Base-by-base conservation (phyloP, 2,329 filamentous ascomycete species). In the Trichoderma arundinaceum region DNA sequence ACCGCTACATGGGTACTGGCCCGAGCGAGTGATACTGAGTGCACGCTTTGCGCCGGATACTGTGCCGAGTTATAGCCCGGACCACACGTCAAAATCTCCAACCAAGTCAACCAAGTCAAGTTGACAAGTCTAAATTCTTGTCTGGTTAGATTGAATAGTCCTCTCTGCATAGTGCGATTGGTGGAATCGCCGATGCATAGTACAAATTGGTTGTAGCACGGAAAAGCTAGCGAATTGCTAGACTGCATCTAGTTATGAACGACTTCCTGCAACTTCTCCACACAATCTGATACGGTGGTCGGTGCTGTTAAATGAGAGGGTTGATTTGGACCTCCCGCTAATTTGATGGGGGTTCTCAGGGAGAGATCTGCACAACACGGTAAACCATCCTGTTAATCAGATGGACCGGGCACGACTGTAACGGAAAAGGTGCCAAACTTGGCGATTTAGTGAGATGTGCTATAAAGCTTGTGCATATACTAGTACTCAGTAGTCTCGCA, bases 221-320 rank as follows among this genome's bases (percentile, higher is more conserved):
- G 22, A 4, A 28, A 28, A 4, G 22, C 22, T 28, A 28, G 22
- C 22, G 22, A 28, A 28, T 19, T 52, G 46, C 58, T 61, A 61
- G 46, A 43, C 46, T 51, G 19, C 15, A 51, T 52, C 58, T 52
- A 52, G 35, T 35, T n/a, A 41, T 13, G 46, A 51, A 41, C 43
- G 10, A 15, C n/a, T 39, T 44, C 57, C 44, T 38, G 32, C 43
- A 39, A 32, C 32, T 22, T 19, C 58, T 43, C 58, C 58, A 61
- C 46, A 61, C n/a, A 39, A 43, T 43, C 22, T 52, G 58, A 52
- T 33, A 61, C 58, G 35, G 58, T 28, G 22, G 22, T 28, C 22
- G 22, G 22, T 28, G 22, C 10, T 9, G n/a, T 43, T 38, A 51
- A 61, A 61, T 61, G 58, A 61, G 10, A 61, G 58, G 58, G 54